These are phyloP conservation scores for Tylopilus sp. DNA, from an alignment of 768 basidiomycete species.

Conservation along the genomic window DNA sequence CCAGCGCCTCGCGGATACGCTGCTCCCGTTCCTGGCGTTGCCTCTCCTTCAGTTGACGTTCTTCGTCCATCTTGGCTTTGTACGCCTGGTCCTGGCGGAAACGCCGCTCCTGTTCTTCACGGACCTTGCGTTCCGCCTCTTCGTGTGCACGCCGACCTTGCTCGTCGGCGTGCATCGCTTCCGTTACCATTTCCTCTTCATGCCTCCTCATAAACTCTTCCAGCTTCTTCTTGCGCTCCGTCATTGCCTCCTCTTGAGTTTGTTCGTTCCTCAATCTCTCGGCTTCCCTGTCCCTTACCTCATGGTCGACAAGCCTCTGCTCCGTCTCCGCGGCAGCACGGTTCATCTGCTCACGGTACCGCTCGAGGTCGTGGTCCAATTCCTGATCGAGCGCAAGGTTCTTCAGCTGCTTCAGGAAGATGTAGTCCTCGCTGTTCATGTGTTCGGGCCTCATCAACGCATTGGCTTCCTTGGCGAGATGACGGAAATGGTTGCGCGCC, in stretches of 20 bases:
- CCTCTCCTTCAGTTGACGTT: slow-evolving; percentile 11
- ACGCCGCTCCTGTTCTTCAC: slow-evolving; percentile 21
- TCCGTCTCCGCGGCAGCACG: slow-evolving; percentile 20
- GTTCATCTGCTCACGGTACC: slow-evolving; percentile 18
- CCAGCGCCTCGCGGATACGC: slow-evolving; percentile 2
- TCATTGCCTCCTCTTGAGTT: slow-evolving; percentile 11
- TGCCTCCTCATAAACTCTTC: slow-evolving; percentile 17
- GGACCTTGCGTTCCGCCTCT: slow-evolving; percentile 18
- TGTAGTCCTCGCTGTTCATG: slow-evolving; percentile 20
- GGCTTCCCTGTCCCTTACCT: slow-evolving; percentile 19
- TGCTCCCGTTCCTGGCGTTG: slow-evolving; percentile 23
- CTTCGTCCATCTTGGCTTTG: slow-evolving; percentile 15
- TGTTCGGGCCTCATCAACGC: slow-evolving; percentile 12
- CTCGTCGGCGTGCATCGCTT: slow-evolving; percentile 10
- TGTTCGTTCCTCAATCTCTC: slow-evolving; percentile 13
- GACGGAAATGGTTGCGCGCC: background rate
- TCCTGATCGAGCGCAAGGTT: slow-evolving; percentile 14
- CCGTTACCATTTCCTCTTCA: slow-evolving; percentile 15
- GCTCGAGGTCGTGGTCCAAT: slow-evolving; percentile 13
- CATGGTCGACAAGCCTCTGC: slow-evolving; percentile 15
- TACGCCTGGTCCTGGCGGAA: slow-evolving; percentile 6
- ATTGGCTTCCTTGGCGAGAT: slow-evolving; percentile 14
- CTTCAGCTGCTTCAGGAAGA: slow-evolving; percentile 25
- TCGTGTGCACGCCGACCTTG: slow-evolving; percentile 19
- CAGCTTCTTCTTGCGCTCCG: slow-evolving; percentile 17